Percentiles rank a stretch among this genome's conserved stretches.
These are phyloP conservation scores for Pseudogymnoascus sp. DNA, from an alignment of 2,329 filamentous ascomycete genomes.

Conservation along the genomic window DNA sequence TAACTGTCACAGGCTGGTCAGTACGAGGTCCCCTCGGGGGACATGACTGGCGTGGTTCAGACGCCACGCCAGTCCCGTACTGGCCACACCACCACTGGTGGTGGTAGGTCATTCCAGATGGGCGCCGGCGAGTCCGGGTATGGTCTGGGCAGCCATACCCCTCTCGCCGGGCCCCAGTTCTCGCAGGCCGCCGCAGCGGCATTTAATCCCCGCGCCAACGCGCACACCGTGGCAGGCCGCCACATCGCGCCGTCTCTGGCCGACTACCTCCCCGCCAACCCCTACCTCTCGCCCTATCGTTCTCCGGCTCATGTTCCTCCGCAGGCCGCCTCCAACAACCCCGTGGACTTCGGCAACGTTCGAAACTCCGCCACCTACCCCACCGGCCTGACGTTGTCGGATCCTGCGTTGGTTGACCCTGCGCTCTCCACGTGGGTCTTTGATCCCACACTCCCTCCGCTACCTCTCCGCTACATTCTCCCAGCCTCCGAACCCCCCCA, in stretches of 20 bases:
- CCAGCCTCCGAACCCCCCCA: neutral
- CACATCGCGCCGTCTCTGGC: neutral
- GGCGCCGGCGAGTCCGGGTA: neutral
- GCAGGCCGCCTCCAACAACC: neutral
- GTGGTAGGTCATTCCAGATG: neutral
- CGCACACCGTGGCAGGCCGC: neutral
- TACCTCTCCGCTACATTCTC: neutral
- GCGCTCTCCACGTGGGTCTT: too few relatives aligned
- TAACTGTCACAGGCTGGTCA: neutral
- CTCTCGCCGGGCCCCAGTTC: neutral
- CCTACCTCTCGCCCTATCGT: neutral
- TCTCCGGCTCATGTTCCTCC: neutral
- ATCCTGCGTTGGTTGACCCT: too few relatives aligned
- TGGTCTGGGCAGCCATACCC: neutral
- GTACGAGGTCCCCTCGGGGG: slow-evolving; percentile 1
- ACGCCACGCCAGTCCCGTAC: neutral
- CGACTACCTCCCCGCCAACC: neutral
- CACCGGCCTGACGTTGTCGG: too few relatives aligned
- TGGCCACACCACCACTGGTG: neutral
- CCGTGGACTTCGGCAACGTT: neutral
- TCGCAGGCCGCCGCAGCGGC: neutral
- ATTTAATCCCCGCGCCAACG: neutral
- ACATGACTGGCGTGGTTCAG: neutral
- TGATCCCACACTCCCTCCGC: too few relatives aligned
- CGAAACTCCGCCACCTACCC: too few relatives aligned